Conservation (phyloP, 805 yeast genomes). For the Jamesozyma piceae region DNA sequence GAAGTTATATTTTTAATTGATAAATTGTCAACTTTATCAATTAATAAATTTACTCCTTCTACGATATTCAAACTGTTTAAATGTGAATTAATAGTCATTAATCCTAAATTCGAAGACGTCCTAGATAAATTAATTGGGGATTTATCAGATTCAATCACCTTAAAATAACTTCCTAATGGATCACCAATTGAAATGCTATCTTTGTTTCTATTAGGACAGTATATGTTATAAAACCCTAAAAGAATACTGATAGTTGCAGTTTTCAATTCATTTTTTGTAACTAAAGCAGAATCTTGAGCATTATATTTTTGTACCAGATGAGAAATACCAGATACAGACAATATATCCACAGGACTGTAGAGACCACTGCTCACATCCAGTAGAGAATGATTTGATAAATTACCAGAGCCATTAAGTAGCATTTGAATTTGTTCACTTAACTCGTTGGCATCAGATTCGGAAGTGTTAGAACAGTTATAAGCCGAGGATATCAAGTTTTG, state of each 20-base stretch:
- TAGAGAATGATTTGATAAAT: constrained; percentile 14
- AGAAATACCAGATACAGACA: constrained; percentile 27
- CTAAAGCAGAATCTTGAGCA: neutral
- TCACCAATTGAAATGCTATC: constrained; percentile 20
- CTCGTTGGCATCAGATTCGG: neutral
- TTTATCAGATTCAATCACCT: constrained; percentile 5
- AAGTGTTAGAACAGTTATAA: neutral
- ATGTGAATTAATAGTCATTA: neutral
- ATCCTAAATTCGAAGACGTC: neutral
- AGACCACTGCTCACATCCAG: constrained; percentile 26
- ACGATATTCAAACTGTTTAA: neutral
- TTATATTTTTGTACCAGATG: constrained; percentile 12
- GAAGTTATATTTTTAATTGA: constrained; percentile 11
- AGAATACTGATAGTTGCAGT: constrained; percentile 25
- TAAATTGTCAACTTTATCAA: neutral
- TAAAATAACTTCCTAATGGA: constrained; percentile 20
- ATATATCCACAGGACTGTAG: constrained; percentile 19
- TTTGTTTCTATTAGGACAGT: constrained; percentile 18
- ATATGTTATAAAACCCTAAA: constrained; percentile 22
- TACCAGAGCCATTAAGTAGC: constrained; percentile 1
- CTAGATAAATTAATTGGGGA: neutral
- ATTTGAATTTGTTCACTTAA: neutral
- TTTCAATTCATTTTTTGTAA: constrained; percentile 9
- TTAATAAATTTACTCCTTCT: neutral
- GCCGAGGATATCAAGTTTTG: neutral